Evolutionary conservation across 495 filamentous ascomycete genomes (phyloP).

Genomic region (Penicillium subrubescens): DNA sequence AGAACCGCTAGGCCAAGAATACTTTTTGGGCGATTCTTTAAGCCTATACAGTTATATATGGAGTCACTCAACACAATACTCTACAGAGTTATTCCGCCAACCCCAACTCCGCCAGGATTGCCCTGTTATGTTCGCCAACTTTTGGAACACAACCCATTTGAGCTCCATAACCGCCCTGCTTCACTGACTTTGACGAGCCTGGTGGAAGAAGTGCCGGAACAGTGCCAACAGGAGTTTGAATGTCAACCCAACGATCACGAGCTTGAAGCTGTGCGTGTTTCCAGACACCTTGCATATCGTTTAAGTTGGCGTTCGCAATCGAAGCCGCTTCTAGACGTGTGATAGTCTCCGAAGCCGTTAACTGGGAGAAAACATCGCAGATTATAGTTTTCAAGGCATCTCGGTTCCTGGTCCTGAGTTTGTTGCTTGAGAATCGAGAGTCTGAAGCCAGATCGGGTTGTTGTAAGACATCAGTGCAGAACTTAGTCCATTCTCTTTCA

Average conservation of each 20-base stretch:
- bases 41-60: too few species aligned
- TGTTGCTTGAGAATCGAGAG: constrained; percentile 41
- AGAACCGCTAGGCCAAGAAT: too few species aligned
- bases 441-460: constrained; percentile 34
- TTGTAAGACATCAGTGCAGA: constrained; percentile 43
- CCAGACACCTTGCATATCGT: constrained; percentile 54
- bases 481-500: constrained; percentile 53
- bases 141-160: constrained; percentile 38
- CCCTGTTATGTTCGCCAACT: constrained; percentile 46
- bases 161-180: constrained; percentile 22
- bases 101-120: constrained; percentile 29
- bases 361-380: constrained; percentile 26
- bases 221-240: constrained; percentile 42
- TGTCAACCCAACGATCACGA: constrained; percentile 47
- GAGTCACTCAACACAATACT: not conserved
- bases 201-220: constrained; percentile 49
- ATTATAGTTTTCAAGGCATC: constrained; percentile 38
- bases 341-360: constrained; percentile 35
- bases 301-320: constrained; percentile 54
- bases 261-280: constrained; percentile 49
- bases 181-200: constrained; percentile 28
- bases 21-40: too few species aligned
- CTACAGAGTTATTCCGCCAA: not conserved
- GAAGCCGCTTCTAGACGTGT: constrained; percentile 32
- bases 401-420: constrained; percentile 35